These are phyloP conservation scores for Fistulinella staudtii DNA, from an alignment of 1,284 basidiomycete genomes.

Conservation along the genomic window DNA sequence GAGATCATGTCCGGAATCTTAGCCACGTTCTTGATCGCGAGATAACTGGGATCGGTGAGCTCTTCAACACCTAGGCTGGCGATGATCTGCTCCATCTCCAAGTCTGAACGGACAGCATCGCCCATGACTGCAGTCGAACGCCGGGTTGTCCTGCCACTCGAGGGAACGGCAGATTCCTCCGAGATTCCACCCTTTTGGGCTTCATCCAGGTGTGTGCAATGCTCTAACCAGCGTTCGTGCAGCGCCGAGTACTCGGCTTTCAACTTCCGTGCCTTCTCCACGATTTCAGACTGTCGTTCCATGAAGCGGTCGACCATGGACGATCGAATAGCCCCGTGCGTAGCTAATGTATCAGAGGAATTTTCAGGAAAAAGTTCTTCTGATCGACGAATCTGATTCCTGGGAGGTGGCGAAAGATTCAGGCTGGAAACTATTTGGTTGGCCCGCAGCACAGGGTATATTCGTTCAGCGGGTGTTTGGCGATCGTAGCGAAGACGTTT, in stretches of 20 bases:
- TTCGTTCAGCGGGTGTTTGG: slow-evolving; percentile 57
- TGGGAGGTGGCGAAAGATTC: slow-evolving; percentile 14
- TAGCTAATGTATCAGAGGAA: slow-evolving; percentile 34
- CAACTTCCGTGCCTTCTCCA: slow-evolving; percentile 55
- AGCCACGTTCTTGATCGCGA: slow-evolving; percentile 87
- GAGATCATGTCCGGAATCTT: slow-evolving; percentile 90
- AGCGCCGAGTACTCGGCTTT: slow-evolving; percentile 64
- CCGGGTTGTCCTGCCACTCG: slow-evolving; percentile 62
- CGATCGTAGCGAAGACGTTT: slow-evolving; percentile 54
- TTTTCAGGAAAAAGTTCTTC: slow-evolving; percentile 43
- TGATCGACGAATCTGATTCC: slow-evolving; percentile 37
- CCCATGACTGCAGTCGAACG: slow-evolving; percentile 70
- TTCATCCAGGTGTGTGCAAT: slow-evolving; percentile 65
- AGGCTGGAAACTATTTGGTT: slow-evolving; percentile 47
- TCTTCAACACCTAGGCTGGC: slow-evolving; percentile 91
- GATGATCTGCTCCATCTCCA: slow-evolving; percentile 97
- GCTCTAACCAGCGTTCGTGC: slow-evolving; percentile 68
- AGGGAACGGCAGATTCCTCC: slow-evolving; percentile 44
- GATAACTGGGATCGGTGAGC: slow-evolving; percentile 84
- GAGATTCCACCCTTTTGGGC: slow-evolving; percentile 27
- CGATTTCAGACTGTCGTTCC: slow-evolving; percentile 46
- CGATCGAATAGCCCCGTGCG: slow-evolving; percentile 41
- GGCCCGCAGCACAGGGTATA: slow-evolving; percentile 56
- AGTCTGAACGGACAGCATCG: slow-evolving; percentile 90
- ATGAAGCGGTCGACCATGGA: slow-evolving; percentile 53